Evolutionary conservation across 352 stramenopile genomes (phyloP).

Genomic region (Pythium scleroteichum): DNA sequence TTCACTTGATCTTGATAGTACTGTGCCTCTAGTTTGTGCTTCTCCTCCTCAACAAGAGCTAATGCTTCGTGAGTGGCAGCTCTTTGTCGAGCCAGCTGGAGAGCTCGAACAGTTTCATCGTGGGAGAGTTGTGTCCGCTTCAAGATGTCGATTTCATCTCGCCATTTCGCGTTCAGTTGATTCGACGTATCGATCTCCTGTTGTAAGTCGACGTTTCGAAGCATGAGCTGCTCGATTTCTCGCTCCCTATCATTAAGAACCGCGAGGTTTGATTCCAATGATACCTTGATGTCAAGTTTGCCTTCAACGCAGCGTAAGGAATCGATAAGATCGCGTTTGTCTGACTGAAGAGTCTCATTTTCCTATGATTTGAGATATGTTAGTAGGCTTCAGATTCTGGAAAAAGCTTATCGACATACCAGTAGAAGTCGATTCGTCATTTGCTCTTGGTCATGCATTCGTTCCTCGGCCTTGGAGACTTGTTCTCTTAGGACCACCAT

Average conservation of each 20-base stretch:
- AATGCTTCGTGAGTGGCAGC: slow-evolving; percentile 60
- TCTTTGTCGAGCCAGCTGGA: slow-evolving; percentile 68
- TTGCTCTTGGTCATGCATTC: slow-evolving; percentile 45
- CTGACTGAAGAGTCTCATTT: slow-evolving; percentile 21
- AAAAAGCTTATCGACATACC: slow-evolving; percentile 10
- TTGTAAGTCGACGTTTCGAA: slow-evolving; percentile 41
- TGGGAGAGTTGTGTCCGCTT: slow-evolving; percentile 49
- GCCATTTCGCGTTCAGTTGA: slow-evolving; percentile 27
- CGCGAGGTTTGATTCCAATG: slow-evolving; percentile 14
- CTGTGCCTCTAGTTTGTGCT: slow-evolving; percentile 42
- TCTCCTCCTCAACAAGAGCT: slow-evolving; percentile 57
- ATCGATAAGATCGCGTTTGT: slow-evolving; percentile 14
- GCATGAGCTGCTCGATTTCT: slow-evolving; percentile 54
- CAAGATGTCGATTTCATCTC: slow-evolving; percentile 35
- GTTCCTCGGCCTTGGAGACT: slow-evolving; percentile 18
- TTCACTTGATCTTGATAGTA: slow-evolving; percentile 30
- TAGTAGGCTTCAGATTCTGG: background rate
- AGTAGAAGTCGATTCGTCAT: slow-evolving; percentile 43
- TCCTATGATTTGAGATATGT: slow-evolving; percentile 13
- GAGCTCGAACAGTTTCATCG: slow-evolving; percentile 71
- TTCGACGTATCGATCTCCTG: slow-evolving; percentile 30
- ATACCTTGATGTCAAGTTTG: slow-evolving; percentile 9
- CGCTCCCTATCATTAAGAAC: slow-evolving; percentile 35
- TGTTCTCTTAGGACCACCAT: slow-evolving; percentile 17
- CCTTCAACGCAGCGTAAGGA: slow-evolving; percentile 8